These are phyloP conservation scores for Saussurea involucrata DNA, from an alignment of 129 eudicot species.

Conservation along the genomic window DNA sequence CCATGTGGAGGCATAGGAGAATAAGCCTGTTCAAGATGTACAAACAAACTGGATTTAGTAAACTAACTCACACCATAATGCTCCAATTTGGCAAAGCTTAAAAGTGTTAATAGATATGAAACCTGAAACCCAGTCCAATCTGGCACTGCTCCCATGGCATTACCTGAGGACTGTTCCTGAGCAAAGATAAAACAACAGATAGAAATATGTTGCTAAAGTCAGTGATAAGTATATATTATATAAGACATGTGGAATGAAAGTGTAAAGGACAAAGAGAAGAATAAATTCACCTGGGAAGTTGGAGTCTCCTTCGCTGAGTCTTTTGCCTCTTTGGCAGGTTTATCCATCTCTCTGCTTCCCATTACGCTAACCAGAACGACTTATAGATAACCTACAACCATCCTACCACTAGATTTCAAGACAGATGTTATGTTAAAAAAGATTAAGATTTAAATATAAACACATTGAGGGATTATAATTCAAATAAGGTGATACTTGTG, in stretches of 20 bases:
- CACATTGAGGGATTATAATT: slow-evolving; percentile 3
- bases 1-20: slow-evolving; percentile 95
- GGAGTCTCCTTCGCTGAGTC: slow-evolving; percentile 57
- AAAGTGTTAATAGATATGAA: slow-evolving; percentile 7
- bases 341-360: slow-evolving; percentile 85
- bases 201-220: not conserved
- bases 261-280: not conserved
- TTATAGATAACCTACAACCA: slow-evolving; percentile 41
- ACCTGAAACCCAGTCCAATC: slow-evolving; percentile 88
- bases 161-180: slow-evolving; percentile 61
- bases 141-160: slow-evolving; percentile 42
- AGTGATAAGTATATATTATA: not conserved
- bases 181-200: slow-evolving; percentile 2
- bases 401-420: slow-evolving; percentile 32
- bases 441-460: not conserved
- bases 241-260: not conserved
- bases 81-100: not conserved
- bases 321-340: slow-evolving; percentile 60
- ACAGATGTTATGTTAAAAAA: not conserved
- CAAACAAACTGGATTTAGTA: slow-evolving; percentile 3
- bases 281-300: slow-evolving; percentile 43
- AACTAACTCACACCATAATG: slow-evolving; percentile 6
- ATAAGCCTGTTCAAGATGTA: slow-evolving; percentile 63
- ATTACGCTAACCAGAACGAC: slow-evolving; percentile 43
- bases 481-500: slow-evolving; percentile 4